Conservation (phyloP, 1,284 basidiomycete genomes). For the Peniophora sp. region DNA sequence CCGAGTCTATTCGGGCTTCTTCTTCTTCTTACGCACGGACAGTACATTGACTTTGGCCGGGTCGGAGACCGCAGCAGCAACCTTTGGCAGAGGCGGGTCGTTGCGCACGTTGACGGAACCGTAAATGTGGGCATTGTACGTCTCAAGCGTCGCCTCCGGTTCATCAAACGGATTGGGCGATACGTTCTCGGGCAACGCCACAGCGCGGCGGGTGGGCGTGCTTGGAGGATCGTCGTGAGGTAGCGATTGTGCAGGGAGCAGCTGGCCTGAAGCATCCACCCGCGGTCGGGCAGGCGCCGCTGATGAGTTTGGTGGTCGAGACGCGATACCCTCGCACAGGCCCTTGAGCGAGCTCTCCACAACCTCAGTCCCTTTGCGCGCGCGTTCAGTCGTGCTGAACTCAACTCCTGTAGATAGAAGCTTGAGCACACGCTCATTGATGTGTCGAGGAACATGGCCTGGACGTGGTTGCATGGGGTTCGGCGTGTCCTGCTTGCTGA, state of each 20-base stretch:
- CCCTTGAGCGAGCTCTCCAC: slow-evolving; percentile 62
- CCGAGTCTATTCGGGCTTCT: neutral
- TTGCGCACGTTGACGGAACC: slow-evolving; percentile 25
- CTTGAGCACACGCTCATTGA: slow-evolving; percentile 62
- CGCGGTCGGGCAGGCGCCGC: slow-evolving; percentile 18
- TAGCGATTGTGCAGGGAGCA: slow-evolving; percentile 8
- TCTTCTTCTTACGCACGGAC: slow-evolving; percentile 1
- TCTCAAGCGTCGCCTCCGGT: slow-evolving; percentile 50
- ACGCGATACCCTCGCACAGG: slow-evolving; percentile 55
- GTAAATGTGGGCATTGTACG: slow-evolving; percentile 45
- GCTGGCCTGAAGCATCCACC: slow-evolving; percentile 28
- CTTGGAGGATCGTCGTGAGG: slow-evolving; percentile 21
- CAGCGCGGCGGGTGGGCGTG: slow-evolving; percentile 37
- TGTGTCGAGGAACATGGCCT: slow-evolving; percentile 54
- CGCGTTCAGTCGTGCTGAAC: slow-evolving; percentile 61
- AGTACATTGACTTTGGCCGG: neutral
- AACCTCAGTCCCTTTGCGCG: slow-evolving; percentile 60
- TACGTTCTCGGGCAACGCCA: slow-evolving; percentile 30
- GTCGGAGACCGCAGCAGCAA: neutral
- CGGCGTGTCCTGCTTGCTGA: slow-evolving; percentile 17
- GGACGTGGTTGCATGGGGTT: slow-evolving; percentile 42
- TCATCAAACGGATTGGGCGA: slow-evolving; percentile 63
- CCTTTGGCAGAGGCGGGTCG: neutral
- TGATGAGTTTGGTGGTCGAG: slow-evolving; percentile 5
- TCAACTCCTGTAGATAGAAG: slow-evolving; percentile 69